Percentiles rank a stretch among this genome's conserved stretches.
These are phyloP conservation scores for Termitomyces sp. DNA, from an alignment of 768 basidiomycete genomes.

Conservation along the genomic window DNA sequence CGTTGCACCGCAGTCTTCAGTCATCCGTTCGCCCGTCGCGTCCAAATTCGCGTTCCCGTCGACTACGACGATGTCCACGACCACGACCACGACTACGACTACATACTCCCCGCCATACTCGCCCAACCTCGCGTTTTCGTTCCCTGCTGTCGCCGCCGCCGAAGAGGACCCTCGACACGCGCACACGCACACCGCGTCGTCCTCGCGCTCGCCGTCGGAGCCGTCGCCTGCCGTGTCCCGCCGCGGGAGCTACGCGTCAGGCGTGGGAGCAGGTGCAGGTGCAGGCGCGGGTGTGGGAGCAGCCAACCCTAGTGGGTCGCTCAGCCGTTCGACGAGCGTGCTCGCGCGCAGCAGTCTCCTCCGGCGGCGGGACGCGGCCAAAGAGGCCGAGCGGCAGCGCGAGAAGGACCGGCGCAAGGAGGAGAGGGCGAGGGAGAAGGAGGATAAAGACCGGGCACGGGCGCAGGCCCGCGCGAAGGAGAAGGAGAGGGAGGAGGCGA, in stretches of 20 bases:
- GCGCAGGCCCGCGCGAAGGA: slow-evolving; percentile 11
- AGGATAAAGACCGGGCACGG: slow-evolving; percentile 19
- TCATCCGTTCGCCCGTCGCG: no score
- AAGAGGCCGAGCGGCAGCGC: slow-evolving; percentile 12
- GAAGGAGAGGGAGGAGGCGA: slow-evolving; percentile 9
- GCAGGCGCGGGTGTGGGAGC: no score
- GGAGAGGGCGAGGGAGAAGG: slow-evolving; percentile 19
- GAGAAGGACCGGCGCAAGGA: slow-evolving; percentile 18
- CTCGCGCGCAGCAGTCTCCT: slow-evolving; percentile 12
- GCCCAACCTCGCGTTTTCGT: not conserved
- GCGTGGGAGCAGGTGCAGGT: no score
- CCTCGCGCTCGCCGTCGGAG: not conserved
- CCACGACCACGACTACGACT: no score
- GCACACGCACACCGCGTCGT: not conserved
- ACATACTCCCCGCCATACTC: slow-evolving; percentile 8
- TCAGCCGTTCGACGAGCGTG: slow-evolving; percentile 18
- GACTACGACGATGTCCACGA: no score
- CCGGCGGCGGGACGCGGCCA: slow-evolving; percentile 9
- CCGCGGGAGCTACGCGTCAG: slow-evolving; percentile 14
- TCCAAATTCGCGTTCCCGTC: slow-evolving; percentile 6
- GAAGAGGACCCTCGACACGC: not conserved
- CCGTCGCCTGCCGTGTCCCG: slow-evolving; percentile 11
- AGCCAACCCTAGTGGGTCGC: not conserved
- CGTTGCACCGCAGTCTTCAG: no score
- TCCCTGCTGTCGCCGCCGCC: not conserved